Evolutionary conservation across 2,329 filamentous ascomycete genomes (phyloP).

Genomic region (Pseudocercospora crystallina): DNA sequence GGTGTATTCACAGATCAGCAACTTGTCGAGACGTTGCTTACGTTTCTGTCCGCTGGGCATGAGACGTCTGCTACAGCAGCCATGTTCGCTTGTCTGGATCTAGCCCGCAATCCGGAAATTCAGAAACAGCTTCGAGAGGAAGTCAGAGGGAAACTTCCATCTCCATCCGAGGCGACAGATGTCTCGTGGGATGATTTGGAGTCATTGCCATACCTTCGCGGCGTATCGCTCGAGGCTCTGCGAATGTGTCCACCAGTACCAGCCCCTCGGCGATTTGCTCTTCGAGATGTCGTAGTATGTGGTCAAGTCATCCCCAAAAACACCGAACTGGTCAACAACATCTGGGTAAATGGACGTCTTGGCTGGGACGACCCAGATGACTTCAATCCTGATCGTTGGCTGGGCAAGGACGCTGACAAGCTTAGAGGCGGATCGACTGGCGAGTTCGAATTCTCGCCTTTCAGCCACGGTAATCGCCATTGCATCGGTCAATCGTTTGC

Average conservation of each 20-base stretch:
- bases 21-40: slow-evolving; percentile 55
- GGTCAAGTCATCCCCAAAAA: slow-evolving; percentile 5
- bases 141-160: not conserved
- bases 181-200: not conserved
- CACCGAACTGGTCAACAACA: too few relatives aligned
- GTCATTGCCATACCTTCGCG: not conserved
- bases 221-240: not conserved
- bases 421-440: too few relatives aligned
- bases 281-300: slow-evolving; percentile 1
- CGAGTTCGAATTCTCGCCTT: slow-evolving; percentile 9
- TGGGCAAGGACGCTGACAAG: slow-evolving; percentile 2
- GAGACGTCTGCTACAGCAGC: slow-evolving; percentile 73
- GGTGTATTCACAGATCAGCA: slow-evolving; percentile 47
- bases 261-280: slow-evolving; percentile 4
- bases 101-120: slow-evolving; percentile 44
- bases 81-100: slow-evolving; percentile 69
- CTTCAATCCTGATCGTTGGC: slow-evolving; percentile 9
- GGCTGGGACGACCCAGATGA: not conserved
- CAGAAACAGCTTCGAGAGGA: slow-evolving; percentile 4
- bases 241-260: slow-evolving; percentile 1
- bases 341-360: too few relatives aligned
- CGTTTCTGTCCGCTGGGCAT: slow-evolving; percentile 59
- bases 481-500: slow-evolving; percentile 13
- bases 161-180: not conserved
- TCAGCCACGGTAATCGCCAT: slow-evolving; percentile 4